Base-by-base conservation (phyloP, 352 stramenopile genomes). In the Pythium aristosporum region DNA sequence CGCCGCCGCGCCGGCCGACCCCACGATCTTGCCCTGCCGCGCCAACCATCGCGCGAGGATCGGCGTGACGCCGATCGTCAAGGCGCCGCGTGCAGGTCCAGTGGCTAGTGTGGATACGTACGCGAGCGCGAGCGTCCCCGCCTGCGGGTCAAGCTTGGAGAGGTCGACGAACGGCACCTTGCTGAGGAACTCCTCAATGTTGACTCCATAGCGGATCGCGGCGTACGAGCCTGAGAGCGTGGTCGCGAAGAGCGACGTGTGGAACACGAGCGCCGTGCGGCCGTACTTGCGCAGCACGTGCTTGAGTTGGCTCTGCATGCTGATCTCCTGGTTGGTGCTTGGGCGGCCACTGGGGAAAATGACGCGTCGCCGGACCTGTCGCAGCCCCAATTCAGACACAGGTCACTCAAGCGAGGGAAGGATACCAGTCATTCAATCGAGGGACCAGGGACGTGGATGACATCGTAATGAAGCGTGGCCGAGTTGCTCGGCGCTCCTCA, bases 61-160 rank as follows among this genome's bases (percentile, higher is more conserved):
- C 12, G 86, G 86, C 53, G 77, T 85, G 30, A 73, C 78, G 18
- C 78, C 80, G 69, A 94, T 89, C 28, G 86, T 94, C 54, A 92
- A 63, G 13, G 80, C 81, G 20, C 84, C 86, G 54, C 86, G 72
- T 8, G 80, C 79, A 9, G 86, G 84, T 7, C 86, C 81, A 42
- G 80, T 92, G 41, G 92, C 91, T 58, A 94, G 85, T 9, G 97
- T 92, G 20, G 94, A 88, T 62, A 99, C 97, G 75, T 99, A 99
- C 47, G 86, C 85, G 50, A 94, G 75, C 36, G 82, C 73, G 46
- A 96, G 68, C 30, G 74, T 91, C 15, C 84, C 73, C 1, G 84
- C 81, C 21, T 92, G 74, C 6, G 79, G 79, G 65, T 96, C 77
- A 43, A 94, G 63, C 67, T 81, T 80, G 30, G 76, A 78, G 49